Conservation (phyloP, 306 rosid genomes). For the Vigna nakashimae region DNA sequence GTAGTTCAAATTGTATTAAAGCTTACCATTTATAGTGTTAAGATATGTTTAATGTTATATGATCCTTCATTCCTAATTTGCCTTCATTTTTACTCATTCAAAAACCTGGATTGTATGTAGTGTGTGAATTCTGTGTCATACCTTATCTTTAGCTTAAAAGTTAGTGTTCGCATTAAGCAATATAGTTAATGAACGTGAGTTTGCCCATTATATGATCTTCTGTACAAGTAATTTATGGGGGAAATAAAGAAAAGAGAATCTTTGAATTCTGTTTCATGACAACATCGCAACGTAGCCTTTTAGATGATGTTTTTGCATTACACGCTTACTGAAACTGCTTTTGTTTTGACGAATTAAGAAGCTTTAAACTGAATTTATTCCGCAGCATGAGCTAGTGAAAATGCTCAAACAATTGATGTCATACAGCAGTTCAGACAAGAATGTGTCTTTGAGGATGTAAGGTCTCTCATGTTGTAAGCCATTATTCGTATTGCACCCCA, state of each 20-base stretch:
- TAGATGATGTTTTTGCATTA: not conserved
- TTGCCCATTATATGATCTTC: slow-evolving; percentile 31
- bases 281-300: not conserved
- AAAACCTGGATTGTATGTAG: slow-evolving; percentile 57
- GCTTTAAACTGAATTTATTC: not conserved
- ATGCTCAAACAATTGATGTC: too few relatives aligned
- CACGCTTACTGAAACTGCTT: not conserved
- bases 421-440: too few relatives aligned
- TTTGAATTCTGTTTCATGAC: slow-evolving; percentile 20
- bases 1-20: slow-evolving; percentile 56
- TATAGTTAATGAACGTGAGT: slow-evolving; percentile 45
- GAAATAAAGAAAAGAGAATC: slow-evolving; percentile 34
- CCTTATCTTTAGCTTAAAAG: slow-evolving; percentile 46
- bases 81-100: slow-evolving; percentile 39
- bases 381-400: too few relatives aligned
- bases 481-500: too few relatives aligned
- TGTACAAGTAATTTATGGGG: slow-evolving; percentile 33
- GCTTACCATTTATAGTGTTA: slow-evolving; percentile 52
- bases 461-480: too few relatives aligned
- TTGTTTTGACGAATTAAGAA: not conserved
- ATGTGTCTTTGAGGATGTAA: too few relatives aligned
- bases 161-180: slow-evolving; percentile 48
- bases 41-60: slow-evolving; percentile 53
- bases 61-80: slow-evolving; percentile 54
- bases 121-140: slow-evolving; percentile 50